Percentiles rank a stretch among this genome's conserved stretches.
Conservation (phyloP, 306 rosid genomes). For the barrel medic (Medicago truncatula) region DNA sequence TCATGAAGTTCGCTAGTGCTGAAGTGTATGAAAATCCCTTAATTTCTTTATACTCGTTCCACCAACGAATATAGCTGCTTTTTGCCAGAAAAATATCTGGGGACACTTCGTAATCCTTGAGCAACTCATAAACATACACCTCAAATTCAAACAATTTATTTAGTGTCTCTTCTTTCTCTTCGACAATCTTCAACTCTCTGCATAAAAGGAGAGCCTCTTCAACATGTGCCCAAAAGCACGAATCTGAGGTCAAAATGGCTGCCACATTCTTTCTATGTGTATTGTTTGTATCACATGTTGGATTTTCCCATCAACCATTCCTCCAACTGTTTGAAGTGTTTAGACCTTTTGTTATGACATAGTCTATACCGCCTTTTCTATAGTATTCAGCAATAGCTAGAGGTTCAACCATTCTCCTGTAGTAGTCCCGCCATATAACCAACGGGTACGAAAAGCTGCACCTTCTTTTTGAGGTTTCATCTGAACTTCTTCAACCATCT, state of each 20-base stretch:
- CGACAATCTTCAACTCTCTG: slow-evolving; percentile 8
- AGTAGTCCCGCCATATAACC: slow-evolving; percentile 57
- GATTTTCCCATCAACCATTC: slow-evolving; percentile 38
- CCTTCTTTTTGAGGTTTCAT: slow-evolving; percentile 55
- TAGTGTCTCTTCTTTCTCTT: neutral
- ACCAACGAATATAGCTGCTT: slow-evolving; percentile 73
- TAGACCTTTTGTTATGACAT: slow-evolving; percentile 39
- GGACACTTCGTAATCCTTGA: slow-evolving; percentile 49
- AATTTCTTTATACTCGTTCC: slow-evolving; percentile 45
- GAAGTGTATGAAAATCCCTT: slow-evolving; percentile 39
- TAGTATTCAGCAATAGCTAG: slow-evolving; percentile 61
- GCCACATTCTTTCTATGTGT: slow-evolving; percentile 33
- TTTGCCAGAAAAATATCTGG: slow-evolving; percentile 60
- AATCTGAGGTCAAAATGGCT: slow-evolving; percentile 54
- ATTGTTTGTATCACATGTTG: neutral
- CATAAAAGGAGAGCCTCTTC: slow-evolving; percentile 57
- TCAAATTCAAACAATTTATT: slow-evolving; percentile 48
- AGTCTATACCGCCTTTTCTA: slow-evolving; percentile 15
- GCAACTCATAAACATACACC: slow-evolving; percentile 41
- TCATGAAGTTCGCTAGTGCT: slow-evolving; percentile 46
- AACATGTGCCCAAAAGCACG: slow-evolving; percentile 71
- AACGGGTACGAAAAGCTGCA: slow-evolving; percentile 11
- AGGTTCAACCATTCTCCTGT: slow-evolving; percentile 71
- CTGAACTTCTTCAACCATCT: slow-evolving; percentile 56
- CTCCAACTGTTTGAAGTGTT: slow-evolving; percentile 50